Evolutionary conservation across 2,329 filamentous ascomycete species (phyloP), one percentile per base, ranked within the genome.

Genomic region (Pseudogymnoascus sp.): DNA sequence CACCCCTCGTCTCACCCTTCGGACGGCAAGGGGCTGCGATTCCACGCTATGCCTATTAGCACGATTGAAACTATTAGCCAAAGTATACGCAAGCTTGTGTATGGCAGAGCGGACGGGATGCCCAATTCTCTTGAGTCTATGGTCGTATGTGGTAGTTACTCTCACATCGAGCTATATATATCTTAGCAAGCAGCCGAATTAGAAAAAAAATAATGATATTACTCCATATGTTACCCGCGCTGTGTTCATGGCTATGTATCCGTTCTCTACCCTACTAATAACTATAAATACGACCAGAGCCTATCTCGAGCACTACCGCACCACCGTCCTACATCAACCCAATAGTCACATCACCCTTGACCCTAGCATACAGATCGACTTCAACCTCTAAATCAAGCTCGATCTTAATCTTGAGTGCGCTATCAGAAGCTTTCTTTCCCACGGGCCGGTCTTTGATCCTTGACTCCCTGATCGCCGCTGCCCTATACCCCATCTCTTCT

Each of bases 301-400:
- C 39, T 11, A 25, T 25, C 20, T 43, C 6, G 12, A 14, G 20
- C 20, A 14, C 39, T 25, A 14, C 39, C 6, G 3, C 11, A 38
- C 8, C 36, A 22, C 38, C 20, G 25, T 25, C 50, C 35, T 67
- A 71, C 67, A 71, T 65, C 68, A 71, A 68, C 62, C 69, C 69
- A 62, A 71, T 70, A n/a, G 67, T 70, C 14, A 71, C 61, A 61
- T 71, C 70, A 30, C 70, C 70, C 66, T 71, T 71, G 6, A 72
- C 69, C 61, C 70, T 60, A 41, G 73, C 73, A 62, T 75, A 60
- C 2, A 54, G 37, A 18, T 60, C 58, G 11, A 66, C 65, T 58
- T 67, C 65, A 7, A 66, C 64, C 59, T 67, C 65, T n/a, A 67
- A 20, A 63, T 66, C 65, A 18, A 66, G 57, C 62, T 65, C 62